A percentile compares a stretch with the other conserved stretches of the same genome.
These are phyloP conservation scores for Diplocarpon rosae DNA, from an alignment of 2,329 filamentous ascomycete species.

Conservation along the genomic window DNA sequence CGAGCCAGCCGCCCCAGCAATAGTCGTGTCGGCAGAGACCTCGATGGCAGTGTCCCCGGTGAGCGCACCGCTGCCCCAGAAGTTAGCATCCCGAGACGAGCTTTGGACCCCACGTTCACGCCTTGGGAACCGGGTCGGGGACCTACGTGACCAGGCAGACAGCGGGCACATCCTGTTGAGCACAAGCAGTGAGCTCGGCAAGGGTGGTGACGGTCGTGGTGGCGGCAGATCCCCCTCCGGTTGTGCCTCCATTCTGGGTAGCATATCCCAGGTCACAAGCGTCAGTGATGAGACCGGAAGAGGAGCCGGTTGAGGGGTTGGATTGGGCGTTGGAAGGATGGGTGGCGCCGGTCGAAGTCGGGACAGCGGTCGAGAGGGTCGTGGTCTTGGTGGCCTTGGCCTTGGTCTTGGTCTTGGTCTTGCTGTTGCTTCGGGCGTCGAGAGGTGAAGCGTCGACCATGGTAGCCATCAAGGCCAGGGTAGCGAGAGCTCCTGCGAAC, in stretches of 20 bases:
- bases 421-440: not conserved
- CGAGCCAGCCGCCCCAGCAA: slow-evolving; percentile 32
- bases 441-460: not conserved
- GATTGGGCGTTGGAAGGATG: not conserved
- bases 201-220: slow-evolving; percentile 44
- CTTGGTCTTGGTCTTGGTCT: not conserved
- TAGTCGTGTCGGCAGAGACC: slow-evolving; percentile 39
- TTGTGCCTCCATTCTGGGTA: slow-evolving; percentile 7
- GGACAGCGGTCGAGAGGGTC: not conserved
- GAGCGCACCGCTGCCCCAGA: slow-evolving; percentile 14
- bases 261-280: slow-evolving; percentile 5
- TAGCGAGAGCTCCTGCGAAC: not conserved
- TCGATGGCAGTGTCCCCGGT: slow-evolving; percentile 33
- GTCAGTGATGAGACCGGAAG: slow-evolving; percentile 2
- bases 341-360: not conserved
- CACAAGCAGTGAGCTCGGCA: slow-evolving; percentile 38
- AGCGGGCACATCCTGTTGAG: not conserved
- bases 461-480: slow-evolving; percentile 1
- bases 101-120: not conserved
- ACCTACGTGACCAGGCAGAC: slow-evolving; percentile 2
- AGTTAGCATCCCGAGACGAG: not conserved
- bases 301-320: not conserved
- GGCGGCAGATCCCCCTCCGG: slow-evolving; percentile 37
- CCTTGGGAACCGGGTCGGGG: not conserved
- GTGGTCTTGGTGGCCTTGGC: too few relatives aligned